Evolutionary conservation across 805 yeast species (phyloP).

Genomic region (Ogataea ganodermae): DNA sequence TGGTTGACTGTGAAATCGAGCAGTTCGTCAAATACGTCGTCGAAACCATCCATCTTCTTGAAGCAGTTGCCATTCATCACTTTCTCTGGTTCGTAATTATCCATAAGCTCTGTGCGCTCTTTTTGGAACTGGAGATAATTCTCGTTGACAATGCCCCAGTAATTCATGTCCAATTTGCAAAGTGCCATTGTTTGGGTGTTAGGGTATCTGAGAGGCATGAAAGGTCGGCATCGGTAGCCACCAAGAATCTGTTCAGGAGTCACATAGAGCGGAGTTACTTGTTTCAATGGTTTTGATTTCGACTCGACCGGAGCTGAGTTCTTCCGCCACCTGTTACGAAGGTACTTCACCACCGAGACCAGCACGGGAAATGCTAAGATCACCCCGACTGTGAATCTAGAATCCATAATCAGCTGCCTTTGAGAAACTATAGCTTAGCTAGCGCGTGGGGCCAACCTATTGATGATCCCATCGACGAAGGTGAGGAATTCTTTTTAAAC

Average conservation of each 20-base stretch:
- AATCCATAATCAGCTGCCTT: neutral
- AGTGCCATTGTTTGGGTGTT: slow-evolving; percentile 56
- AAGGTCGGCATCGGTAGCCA: slow-evolving; percentile 42
- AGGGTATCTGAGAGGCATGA: slow-evolving; percentile 58
- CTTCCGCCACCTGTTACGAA: neutral
- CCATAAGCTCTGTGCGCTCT: slow-evolving; percentile 43
- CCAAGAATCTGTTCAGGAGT: slow-evolving; percentile 20
- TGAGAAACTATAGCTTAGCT: neutral
- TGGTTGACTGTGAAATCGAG: slow-evolving; percentile 45
- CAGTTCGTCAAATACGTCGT: slow-evolving; percentile 44
- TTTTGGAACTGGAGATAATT: slow-evolving; percentile 45
- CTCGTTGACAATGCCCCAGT: slow-evolving; percentile 52
- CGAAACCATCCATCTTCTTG: slow-evolving; percentile 36
- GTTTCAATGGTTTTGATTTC: slow-evolving; percentile 6
- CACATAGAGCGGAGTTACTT: slow-evolving; percentile 19
- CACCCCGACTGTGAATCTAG: slow-evolving; percentile 11
- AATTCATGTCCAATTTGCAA: slow-evolving; percentile 49
- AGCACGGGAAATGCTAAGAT: slow-evolving; percentile 16
- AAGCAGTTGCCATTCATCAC: slow-evolving; percentile 41
- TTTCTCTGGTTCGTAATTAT: slow-evolving; percentile 38
- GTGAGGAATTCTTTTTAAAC: too few species aligned
- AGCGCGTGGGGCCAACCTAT: neutral
- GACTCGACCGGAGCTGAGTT: neutral
- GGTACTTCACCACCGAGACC: slow-evolving; percentile 6
- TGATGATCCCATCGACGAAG: neutral